phyloP scores from a whole-genome alignment of 257 asterid genomes.

The Phtheirospermum japonicum region DNA sequence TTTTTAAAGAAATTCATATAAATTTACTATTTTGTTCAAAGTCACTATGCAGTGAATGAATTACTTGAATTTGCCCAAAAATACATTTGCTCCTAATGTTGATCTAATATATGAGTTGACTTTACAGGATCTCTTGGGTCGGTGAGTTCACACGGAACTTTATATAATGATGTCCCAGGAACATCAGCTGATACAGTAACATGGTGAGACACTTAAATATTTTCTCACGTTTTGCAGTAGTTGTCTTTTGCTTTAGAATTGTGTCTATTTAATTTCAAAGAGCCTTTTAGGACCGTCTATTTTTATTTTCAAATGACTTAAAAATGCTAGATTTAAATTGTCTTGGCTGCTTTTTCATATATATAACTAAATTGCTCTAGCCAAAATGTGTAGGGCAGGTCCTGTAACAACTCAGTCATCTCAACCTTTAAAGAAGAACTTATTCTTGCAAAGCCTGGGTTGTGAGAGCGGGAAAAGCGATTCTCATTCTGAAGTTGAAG shows the following conservation, averaged over 20 bases:
- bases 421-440: slow-evolving; percentile 68
- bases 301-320: slow-evolving; percentile 1
- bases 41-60: slow-evolving; percentile 1
- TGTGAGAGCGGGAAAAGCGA: slow-evolving; percentile 31
- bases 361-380: slow-evolving; percentile 36
- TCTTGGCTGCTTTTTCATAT: slow-evolving; percentile 20
- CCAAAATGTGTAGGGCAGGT: slow-evolving; percentile 71
- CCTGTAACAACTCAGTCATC: slow-evolving; percentile 55
- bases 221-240: not conserved
- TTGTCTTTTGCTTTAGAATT: slow-evolving; percentile 24
- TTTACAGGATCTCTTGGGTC: slow-evolving; percentile 82
- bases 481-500: slow-evolving; percentile 54
- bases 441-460: slow-evolving; percentile 76
- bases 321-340: slow-evolving; percentile 12
- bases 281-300: not conserved
- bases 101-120: slow-evolving; percentile 25
- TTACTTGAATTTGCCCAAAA: slow-evolving; percentile 6
- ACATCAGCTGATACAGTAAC: slow-evolving; percentile 44
- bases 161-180: slow-evolving; percentile 50
- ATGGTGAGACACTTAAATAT: slow-evolving; percentile 54
- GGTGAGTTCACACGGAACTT: slow-evolving; percentile 71
- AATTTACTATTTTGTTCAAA: not conserved
- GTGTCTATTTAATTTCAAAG: not conserved
- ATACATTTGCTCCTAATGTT: slow-evolving; percentile 19
- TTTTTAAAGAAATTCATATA: too few species aligned